Percentiles rank a stretch among this genome's conserved stretches.
Conservation (phyloP, 345 rosid genomes). For the Hibiscus syriacus region DNA sequence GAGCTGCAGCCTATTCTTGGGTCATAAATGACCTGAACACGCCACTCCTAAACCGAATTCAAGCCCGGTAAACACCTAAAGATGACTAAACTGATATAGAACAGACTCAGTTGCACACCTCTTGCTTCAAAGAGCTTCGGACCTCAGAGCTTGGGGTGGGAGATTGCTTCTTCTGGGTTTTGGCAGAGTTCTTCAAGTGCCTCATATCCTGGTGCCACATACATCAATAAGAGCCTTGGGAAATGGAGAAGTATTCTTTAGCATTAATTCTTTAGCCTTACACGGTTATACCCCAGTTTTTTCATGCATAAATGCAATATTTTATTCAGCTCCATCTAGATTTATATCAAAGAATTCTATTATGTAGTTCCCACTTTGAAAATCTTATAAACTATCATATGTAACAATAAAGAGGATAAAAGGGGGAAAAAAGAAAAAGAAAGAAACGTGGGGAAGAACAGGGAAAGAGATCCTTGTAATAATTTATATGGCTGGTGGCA, state of each 20-base stretch:
- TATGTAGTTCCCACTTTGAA: not conserved
- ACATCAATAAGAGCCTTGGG: constrained; percentile 8
- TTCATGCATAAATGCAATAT: not conserved
- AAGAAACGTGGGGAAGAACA: not conserved
- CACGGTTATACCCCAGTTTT: no score
- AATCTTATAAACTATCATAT: not conserved
- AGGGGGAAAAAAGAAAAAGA: not conserved
- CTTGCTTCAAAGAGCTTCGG: constrained; percentile 65
- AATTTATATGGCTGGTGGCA: constrained; percentile 9
- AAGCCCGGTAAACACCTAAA: not conserved
- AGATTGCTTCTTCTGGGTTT: constrained; percentile 29
- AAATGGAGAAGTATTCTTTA: not conserved
- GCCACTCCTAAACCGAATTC: not conserved
- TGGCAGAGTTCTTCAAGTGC: constrained; percentile 29
- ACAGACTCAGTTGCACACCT: constrained; percentile 39
- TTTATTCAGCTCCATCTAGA: constrained; percentile 11
- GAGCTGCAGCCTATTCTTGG: not conserved
- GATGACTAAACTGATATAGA: not conserved
- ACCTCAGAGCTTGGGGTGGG: constrained; percentile 33
- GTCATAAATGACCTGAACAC: not conserved
- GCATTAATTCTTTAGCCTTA: not conserved
- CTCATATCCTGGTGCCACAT: constrained; percentile 53
- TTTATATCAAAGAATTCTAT: constrained; percentile 8
- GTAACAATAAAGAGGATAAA: not conserved
- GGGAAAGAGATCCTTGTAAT: not conserved